Evolutionary conservation across 2,329 filamentous ascomycete genomes (phyloP).

Genomic region (Aspergillus sp.): DNA sequence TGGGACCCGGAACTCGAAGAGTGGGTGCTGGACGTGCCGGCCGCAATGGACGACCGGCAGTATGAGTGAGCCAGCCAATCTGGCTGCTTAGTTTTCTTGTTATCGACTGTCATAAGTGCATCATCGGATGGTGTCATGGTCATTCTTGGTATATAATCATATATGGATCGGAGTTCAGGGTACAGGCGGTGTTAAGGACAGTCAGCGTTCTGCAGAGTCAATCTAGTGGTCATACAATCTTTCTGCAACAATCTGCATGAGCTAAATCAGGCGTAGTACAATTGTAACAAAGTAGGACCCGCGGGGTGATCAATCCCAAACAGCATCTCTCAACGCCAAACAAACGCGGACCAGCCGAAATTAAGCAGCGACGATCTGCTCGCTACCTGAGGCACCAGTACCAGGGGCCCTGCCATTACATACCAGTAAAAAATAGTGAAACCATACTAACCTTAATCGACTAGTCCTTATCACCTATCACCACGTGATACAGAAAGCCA

Average conservation of each 20-base stretch:
- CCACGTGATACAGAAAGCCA: background rate
- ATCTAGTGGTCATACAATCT: background rate
- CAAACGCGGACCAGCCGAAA: background rate
- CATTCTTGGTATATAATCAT: background rate
- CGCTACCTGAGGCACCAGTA: background rate
- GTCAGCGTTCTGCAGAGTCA: background rate
- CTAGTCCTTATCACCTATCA: background rate
- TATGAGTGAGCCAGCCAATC: constrained; percentile 16
- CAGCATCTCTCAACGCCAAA: background rate
- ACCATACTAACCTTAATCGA: background rate
- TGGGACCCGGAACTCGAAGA: constrained; percentile 36
- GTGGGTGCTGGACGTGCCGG: constrained; percentile 35
- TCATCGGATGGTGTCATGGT: background rate
- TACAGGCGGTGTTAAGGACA: background rate
- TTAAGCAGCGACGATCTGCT: constrained; percentile 2
- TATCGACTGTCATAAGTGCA: background rate
- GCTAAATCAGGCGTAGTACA: too few relatives aligned
- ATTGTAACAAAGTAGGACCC: too few relatives aligned
- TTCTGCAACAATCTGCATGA: too few relatives aligned
- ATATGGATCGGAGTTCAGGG: constrained; percentile 2
- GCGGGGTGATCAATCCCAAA: background rate
- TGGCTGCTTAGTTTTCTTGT: background rate
- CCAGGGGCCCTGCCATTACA: background rate
- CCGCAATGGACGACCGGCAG: constrained; percentile 19
- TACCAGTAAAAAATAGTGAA: too few relatives aligned